Percentiles rank a stretch among this genome's conserved stretches.
These are phyloP conservation scores for Irpex sp. DNA, from an alignment of 1,284 basidiomycete genomes.

Conservation along the genomic window DNA sequence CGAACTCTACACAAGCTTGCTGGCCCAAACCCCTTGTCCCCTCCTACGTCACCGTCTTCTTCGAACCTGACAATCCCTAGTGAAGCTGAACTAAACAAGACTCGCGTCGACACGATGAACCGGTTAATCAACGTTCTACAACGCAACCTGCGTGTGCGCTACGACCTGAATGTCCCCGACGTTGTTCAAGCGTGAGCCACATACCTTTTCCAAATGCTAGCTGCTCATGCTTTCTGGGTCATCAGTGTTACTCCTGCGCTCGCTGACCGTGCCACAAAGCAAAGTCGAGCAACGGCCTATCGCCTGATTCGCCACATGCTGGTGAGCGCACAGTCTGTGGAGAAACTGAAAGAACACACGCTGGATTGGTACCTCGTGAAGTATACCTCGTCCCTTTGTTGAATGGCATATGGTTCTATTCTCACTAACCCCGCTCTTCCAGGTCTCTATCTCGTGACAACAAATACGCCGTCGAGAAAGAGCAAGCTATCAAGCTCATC, in stretches of 20 bases:
- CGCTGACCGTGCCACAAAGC: constrained; percentile 70
- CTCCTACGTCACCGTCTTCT: constrained; percentile 43
- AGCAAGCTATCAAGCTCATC: constrained; percentile 92
- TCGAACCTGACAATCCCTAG: constrained; percentile 32
- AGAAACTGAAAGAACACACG: constrained; percentile 52
- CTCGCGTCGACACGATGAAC: constrained; percentile 61
- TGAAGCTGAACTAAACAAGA: constrained; percentile 48
- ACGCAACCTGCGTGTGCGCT: constrained; percentile 71
- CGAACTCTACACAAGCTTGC: constrained; percentile 44
- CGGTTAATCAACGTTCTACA: constrained; percentile 71
- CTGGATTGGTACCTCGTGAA: constrained; percentile 90
- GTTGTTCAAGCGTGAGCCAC: constrained; percentile 66
- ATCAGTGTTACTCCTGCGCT: constrained; percentile 72
- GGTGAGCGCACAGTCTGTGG: constrained; percentile 66
- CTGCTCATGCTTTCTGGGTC: neutral
- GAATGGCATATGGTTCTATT: neutral
- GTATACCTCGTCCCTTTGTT: constrained; percentile 39
- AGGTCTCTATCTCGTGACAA: constrained; percentile 86
- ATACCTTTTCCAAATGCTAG: neutral
- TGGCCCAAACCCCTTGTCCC: constrained; percentile 33
- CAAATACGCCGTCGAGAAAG: constrained; percentile 83
- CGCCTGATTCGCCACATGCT: constrained; percentile 82
- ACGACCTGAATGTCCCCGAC: constrained; percentile 70
- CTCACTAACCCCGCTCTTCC: neutral
- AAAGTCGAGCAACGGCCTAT: constrained; percentile 83